These are phyloP conservation scores for Lachnellula willkommii DNA, from an alignment of 2,329 filamentous ascomycete species.

Conservation along the genomic window DNA sequence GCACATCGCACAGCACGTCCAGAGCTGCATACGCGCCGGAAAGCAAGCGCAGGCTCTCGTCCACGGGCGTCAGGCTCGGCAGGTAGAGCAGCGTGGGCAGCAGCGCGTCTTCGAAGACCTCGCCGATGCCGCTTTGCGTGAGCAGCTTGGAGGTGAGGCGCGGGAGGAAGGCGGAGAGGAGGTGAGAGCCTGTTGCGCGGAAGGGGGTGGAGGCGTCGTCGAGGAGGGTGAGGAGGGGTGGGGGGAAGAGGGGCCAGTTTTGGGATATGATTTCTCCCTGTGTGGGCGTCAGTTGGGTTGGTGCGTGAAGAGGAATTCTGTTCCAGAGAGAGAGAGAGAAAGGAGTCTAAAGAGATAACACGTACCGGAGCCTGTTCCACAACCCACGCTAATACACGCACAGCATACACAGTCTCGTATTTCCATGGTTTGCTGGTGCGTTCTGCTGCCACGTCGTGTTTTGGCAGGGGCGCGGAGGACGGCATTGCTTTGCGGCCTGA, in stretches of 20 bases:
- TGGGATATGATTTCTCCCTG: conserved; percentile 42
- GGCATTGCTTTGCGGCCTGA: conserved; percentile 51
- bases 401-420: conserved; percentile 43
- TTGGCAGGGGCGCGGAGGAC: conserved; percentile 35
- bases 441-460: conserved; percentile 34
- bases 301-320: neutral
- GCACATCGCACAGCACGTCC: conserved; percentile 44
- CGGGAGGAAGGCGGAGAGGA: conserved; percentile 50
- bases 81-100: conserved; percentile 70
- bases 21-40: conserved; percentile 61
- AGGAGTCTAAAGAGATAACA: conserved; percentile 8
- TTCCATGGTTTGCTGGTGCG: conserved; percentile 56
- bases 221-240: conserved; percentile 62
- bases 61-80: conserved; percentile 69
- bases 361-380: conserved; percentile 47
- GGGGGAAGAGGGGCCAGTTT: conserved; percentile 64
- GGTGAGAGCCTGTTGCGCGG: conserved; percentile 50
- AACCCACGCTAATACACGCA: conserved; percentile 58
- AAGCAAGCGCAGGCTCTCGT: conserved; percentile 63
- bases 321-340: too few relatives aligned
- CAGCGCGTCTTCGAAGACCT: conserved; percentile 64
- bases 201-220: conserved; percentile 55
- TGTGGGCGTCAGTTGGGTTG: neutral
- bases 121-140: conserved; percentile 56
- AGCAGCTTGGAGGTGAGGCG: conserved; percentile 51